Base-by-base conservation (phyloP, 257 asterid species). In the Solanum sejunctum region DNA sequence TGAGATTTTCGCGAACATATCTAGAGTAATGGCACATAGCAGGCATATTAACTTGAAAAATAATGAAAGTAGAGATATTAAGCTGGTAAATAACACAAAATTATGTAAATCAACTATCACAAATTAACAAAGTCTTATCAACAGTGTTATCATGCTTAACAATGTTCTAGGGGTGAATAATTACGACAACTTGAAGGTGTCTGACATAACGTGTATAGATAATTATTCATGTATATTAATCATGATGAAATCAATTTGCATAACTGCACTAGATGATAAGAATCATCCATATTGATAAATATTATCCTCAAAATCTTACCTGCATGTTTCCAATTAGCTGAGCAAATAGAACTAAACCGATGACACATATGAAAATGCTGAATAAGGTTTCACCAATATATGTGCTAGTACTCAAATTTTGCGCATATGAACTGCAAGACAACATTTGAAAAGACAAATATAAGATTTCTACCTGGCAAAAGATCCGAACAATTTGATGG, bases 301-400 rank as follows among this genome's bases (percentile, higher is more conserved):
- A 26, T 77, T 26, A 51, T 51, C 63, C 23, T 51, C 82, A 77
- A 78, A 78, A 36, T 60, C 52, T 26, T 87, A 96, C 99, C 98
- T 97, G 98, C 95, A 97, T 94, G 89, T 97, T 93, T 45, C 99
- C 99, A 28, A 97, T 97, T 86, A 97, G 72, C 88, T 92, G 98
- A 3, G 99, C 97, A 63, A 92, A 97, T 11, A 97, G 92, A 86
- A 97, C 84, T 82, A 97, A 90, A 13, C 99, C 99, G n/a, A 89
- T 88, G 82, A 97, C 89, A 85, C 97, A 91, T 88, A 97, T 56
- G 57, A 57, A 85, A 66, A 92, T 87, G 89, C 98, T 93, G 87
- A 97, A 97, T 20, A 79, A 20, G 13, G 98, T 97, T 91, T 97
- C 99, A 1, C 99, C 99, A 21, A 95, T 86, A 72, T 93, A 97